Evolutionary conservation across 2,329 filamentous ascomycete species (phyloP), one percentile per base, ranked within the genome.

Genomic region (Talaromyces verruculosus): DNA sequence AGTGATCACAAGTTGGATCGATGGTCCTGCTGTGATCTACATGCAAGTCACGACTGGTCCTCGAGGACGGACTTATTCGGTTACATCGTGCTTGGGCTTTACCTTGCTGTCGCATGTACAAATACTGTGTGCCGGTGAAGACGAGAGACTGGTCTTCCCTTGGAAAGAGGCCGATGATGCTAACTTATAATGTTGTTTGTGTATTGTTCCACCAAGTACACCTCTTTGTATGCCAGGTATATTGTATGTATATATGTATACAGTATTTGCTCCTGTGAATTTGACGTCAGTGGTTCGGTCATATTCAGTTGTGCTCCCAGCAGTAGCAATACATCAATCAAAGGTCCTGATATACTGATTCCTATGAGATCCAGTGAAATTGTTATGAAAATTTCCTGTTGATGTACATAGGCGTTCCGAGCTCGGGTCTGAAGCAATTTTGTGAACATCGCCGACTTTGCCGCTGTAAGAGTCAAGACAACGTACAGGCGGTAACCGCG

Each of bases 11-110:
- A 8, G 47, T n/a, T 17, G 47, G 19, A 28, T 28, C 47, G 22
- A 55, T 37, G 33, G 51, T 39, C n/a, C 53, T 57, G 30, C 33
- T 57, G 33, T 57, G 53, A 57, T 57, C 53, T 57, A 57, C 51
- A 57, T 57, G 33, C 53, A 37, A 57, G 53, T 57, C 53, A 57
- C n/a, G n/a, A 33, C 8, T 13, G 51, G 25, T n/a, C 11, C 30
- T 55, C 30, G 51, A 55, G 51, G 51, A 57, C 22, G 51, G 51
- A 57, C 22, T 37, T 57, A 15, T 17, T 39, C 33, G 19, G 33
- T 57, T 55, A 57, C 53, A 57, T 57, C 33, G 53, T 55, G 53
- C 33, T 39, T 37, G 15, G 53, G 22, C 53, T n/a, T 55, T 10
- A n/a, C 17, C 35, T 37, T 39, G 19, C 33, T 22, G n/a, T 51